Evolutionary conservation across 2,329 filamentous ascomycete species (phyloP), one percentile per base, ranked within the genome.

Genomic region (Akanthomyces lecanii): DNA sequence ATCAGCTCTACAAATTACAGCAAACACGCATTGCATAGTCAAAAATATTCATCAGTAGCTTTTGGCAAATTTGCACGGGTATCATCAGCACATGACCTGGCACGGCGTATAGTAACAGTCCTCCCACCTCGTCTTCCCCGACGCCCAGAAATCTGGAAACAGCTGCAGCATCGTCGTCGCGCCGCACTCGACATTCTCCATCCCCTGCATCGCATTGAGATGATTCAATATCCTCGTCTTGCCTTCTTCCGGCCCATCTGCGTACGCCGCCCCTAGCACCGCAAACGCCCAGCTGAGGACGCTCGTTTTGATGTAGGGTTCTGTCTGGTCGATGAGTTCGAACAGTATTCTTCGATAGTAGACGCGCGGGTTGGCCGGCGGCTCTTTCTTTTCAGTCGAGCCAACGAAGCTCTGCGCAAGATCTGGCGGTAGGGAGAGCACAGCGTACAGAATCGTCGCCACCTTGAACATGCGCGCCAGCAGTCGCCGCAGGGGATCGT

Each of bases 101-200:
- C 54, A 57, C 42, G 54, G 54, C 54, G 36, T 57, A 57, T 47
- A 47, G n/a, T 57, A 57, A 10, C 54, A 57, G 42, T 57, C 54
- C 42, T 57, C 54, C 54, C 54, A 57, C 18, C 54, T 33, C 28
- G 42, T 47, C 42, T 23, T 33, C 10, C 54, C 28, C 25, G 54
- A 57, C 40, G 54, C 54, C 54, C 54, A 57, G 28, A 57, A 47
- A 16, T 47, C 42, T 25, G 54, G 54, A 38, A 57, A 57, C 28
- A 57, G 42, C 54, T 47, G 25, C 42, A 57, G 18, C 54, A 57
- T 36, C 28, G 54, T 57, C 25, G 54, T 57, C 42, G 54, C 54
- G 42, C 54, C 54, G 42, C 54, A 57, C 42, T 57, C 54, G 0
- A 57, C 54, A 23, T 18, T 57, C 28, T 57, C 54, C 54, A 57